phyloP scores from a whole-genome alignment of 768 basidiomycete genomes.

The Calocybe cyanea region DNA sequence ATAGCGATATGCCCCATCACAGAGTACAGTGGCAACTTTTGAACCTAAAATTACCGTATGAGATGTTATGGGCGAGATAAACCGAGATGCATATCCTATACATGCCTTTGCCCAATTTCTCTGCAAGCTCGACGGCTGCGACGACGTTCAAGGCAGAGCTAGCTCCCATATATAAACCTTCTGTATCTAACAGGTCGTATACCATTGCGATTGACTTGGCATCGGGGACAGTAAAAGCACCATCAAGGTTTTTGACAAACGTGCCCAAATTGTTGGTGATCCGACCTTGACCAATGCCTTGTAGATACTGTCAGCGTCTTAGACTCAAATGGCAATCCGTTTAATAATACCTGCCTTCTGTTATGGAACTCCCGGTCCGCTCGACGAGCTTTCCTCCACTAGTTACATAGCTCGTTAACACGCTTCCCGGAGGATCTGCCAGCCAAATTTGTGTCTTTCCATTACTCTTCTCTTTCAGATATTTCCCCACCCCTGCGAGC shows the following conservation, averaged over 20 bases:
- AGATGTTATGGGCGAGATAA: no score
- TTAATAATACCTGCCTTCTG: conserved; percentile 72
- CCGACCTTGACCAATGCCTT: conserved; percentile 96
- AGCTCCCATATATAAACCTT: conserved; percentile 93
- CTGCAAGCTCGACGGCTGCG: conserved; percentile 85
- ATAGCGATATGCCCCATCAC: conserved; percentile 96
- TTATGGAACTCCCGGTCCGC: conserved; percentile 82
- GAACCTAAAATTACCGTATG: conserved; percentile 62
- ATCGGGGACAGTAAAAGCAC: conserved; percentile 85
- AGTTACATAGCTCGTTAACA: conserved; percentile 77
- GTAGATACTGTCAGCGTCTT: not conserved
- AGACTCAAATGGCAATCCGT: not conserved
- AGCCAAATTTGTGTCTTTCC: conserved; percentile 88
- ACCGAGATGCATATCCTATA: not conserved
- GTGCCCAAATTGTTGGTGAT: conserved; percentile 88
- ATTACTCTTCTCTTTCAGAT: conserved; percentile 74
- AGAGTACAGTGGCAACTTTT: conserved; percentile 83
- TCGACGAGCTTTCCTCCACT: conserved; percentile 78
- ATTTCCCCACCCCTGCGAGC: conserved; percentile 83
- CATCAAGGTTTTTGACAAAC: conserved; percentile 72
- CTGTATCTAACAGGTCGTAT: conserved; percentile 86
- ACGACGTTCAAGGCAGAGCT: conserved; percentile 94
- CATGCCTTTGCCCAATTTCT: conserved; percentile 77
- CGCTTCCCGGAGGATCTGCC: conserved; percentile 96
- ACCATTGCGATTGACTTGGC: conserved; percentile 90